Evolutionary conservation across 805 yeast genomes (phyloP).

Genomic region (Jamesozyma lodderae): DNA sequence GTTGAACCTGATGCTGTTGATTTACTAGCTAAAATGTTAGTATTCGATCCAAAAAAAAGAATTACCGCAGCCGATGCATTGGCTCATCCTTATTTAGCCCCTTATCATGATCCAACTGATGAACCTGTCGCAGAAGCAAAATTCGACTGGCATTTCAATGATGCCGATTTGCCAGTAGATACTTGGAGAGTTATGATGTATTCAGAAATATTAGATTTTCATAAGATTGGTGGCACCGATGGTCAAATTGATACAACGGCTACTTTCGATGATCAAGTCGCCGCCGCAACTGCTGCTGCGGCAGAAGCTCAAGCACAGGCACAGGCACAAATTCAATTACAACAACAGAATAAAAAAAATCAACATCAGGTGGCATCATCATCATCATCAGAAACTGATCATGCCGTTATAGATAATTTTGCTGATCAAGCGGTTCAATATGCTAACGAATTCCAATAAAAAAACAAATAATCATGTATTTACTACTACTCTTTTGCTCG

Average conservation of each 20-base stretch:
- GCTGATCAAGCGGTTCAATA: constrained; percentile 30
- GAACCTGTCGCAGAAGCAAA: constrained; percentile 90
- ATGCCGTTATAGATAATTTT: constrained; percentile 22
- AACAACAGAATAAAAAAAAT: constrained; percentile 2
- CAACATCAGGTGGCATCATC: constrained; percentile 2
- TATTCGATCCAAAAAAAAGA: constrained; percentile 91
- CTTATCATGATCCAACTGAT: constrained; percentile 95
- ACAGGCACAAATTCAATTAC: constrained; percentile 12
- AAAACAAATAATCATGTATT: neutral
- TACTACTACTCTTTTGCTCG: no score
- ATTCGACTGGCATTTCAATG: constrained; percentile 97
- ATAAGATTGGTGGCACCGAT: constrained; percentile 59
- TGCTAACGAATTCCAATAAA: constrained; percentile 27
- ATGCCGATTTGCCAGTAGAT: constrained; percentile 94
- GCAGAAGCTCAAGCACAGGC: constrained; percentile 29
- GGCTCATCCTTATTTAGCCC: constrained; percentile 83
- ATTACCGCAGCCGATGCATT: constrained; percentile 87
- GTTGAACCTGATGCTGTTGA: constrained; percentile 85
- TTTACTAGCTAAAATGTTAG: constrained; percentile 77
- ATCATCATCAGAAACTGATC: constrained; percentile 2
- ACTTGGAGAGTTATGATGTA: constrained; percentile 99
- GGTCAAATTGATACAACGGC: constrained; percentile 30
- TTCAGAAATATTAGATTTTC: constrained; percentile 92
- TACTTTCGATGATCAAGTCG: constrained; percentile 31
- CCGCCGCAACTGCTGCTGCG: constrained; percentile 32